phyloP scores from a whole-genome alignment of 768 basidiomycete genomes.

The Rhizopogon sp. region DNA sequence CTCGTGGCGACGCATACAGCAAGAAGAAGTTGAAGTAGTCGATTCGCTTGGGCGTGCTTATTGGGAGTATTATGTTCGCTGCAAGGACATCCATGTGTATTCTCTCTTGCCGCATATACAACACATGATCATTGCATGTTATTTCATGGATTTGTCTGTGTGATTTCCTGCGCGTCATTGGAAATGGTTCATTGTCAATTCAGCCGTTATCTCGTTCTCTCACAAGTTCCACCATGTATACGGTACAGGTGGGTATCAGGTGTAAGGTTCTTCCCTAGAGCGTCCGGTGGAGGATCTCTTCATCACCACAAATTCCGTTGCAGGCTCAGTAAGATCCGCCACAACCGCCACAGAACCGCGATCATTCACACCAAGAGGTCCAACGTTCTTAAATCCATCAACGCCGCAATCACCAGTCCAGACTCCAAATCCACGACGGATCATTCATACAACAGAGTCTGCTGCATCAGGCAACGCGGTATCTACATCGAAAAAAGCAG shows the following conservation, averaged over 20 bases:
- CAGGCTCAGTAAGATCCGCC: not conserved
- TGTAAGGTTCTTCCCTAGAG: not conserved
- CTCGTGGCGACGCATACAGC: constrained; percentile 30
- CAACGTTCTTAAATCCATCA: too few relatives aligned
- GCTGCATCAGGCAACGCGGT: not conserved
- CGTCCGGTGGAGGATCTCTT: not conserved
- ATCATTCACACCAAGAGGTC: too few relatives aligned
- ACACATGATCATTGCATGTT: constrained; percentile 6
- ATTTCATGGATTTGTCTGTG: not conserved
- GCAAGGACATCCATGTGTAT: constrained; percentile 16
- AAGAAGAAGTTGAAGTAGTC: constrained; percentile 97
- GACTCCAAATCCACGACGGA: not conserved
- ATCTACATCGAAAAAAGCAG: constrained; percentile 1
- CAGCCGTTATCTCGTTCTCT: not conserved
- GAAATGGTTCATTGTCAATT: not conserved
- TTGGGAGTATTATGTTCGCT: constrained; percentile 5
- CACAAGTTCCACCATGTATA: not conserved
- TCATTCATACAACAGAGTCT: not conserved
- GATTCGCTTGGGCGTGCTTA: constrained; percentile 7
- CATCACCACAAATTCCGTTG: not conserved
- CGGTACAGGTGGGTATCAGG: not conserved
- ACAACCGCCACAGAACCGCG: not conserved
- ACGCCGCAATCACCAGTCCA: not conserved
- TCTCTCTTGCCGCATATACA: constrained; percentile 18
- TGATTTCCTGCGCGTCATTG: not conserved